Evolutionary conservation across 768 basidiomycete genomes (phyloP).

Genomic region (Dentipellis sp.): DNA sequence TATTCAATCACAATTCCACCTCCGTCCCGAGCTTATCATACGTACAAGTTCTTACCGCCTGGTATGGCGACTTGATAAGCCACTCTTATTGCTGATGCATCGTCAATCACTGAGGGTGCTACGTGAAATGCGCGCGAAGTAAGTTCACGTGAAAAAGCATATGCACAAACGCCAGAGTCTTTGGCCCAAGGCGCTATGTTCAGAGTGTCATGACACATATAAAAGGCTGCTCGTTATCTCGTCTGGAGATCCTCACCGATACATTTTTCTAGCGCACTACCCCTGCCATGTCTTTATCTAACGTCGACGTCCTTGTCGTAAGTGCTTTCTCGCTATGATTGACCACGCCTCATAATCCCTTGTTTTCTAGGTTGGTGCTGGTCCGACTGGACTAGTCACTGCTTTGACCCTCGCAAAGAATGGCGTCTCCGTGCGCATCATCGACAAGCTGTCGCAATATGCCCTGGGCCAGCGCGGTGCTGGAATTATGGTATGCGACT

Average conservation of each 20-base stretch:
- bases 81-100: background rate
- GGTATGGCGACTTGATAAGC: background rate
- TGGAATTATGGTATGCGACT: background rate
- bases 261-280: background rate
- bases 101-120: background rate
- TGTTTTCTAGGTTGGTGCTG: constrained; percentile 3
- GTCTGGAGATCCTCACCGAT: background rate
- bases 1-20: too few relatives aligned
- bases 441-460: constrained; percentile 3
- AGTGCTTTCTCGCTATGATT: background rate
- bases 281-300: background rate
- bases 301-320: background rate
- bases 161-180: background rate
- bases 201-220: background rate
- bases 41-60: background rate
- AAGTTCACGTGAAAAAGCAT: background rate
- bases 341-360: background rate
- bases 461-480: constrained; percentile 3
- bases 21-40: too few relatives aligned
- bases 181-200: background rate
- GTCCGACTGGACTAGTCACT: constrained; percentile 4
- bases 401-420: constrained; percentile 5
- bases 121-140: too few relatives aligned
- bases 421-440: constrained; percentile 8
- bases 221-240: background rate